These are phyloP conservation scores for Begonia masoniana DNA, from an alignment of 306 rosid genomes.

Conservation along the genomic window DNA sequence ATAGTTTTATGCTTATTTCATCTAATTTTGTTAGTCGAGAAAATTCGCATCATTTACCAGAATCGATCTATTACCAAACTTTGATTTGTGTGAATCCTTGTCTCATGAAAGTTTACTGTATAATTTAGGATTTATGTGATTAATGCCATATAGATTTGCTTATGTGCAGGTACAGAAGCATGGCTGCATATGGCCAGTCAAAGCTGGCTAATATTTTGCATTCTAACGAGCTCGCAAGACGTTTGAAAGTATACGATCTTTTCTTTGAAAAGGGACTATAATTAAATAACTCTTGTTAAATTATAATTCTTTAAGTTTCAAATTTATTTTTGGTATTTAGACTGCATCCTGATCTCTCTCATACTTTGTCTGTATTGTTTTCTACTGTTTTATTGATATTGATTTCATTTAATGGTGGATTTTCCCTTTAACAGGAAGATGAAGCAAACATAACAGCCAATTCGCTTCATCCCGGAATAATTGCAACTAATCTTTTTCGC, in stretches of 20 bases:
- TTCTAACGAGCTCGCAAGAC: slow-evolving; percentile 67
- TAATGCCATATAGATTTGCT: background rate
- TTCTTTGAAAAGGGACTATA: background rate
- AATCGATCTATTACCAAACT: background rate
- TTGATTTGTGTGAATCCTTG: slow-evolving; percentile 1
- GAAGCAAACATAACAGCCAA: slow-evolving; percentile 56
- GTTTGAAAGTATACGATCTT: slow-evolving; percentile 35
- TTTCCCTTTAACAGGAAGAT: slow-evolving; percentile 54
- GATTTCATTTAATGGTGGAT: no score
- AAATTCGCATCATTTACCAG: background rate
- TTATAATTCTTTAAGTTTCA: no score
- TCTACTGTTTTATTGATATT: no score
- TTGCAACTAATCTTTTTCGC: slow-evolving; percentile 60
- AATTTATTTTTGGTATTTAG: no score
- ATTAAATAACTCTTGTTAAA: no score
- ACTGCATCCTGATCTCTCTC: no score
- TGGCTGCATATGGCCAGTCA: slow-evolving; percentile 80
- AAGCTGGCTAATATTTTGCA: slow-evolving; percentile 85
- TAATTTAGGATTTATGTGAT: no score
- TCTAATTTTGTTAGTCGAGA: no score
- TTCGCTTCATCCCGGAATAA: slow-evolving; percentile 81
- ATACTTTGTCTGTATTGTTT: no score
- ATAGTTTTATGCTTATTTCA: no score
- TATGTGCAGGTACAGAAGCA: slow-evolving; percentile 43
- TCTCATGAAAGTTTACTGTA: background rate